phyloP scores from a whole-genome alignment of 2,329 filamentous ascomycete species.

The Pestalotiopsis sp. region DNA sequence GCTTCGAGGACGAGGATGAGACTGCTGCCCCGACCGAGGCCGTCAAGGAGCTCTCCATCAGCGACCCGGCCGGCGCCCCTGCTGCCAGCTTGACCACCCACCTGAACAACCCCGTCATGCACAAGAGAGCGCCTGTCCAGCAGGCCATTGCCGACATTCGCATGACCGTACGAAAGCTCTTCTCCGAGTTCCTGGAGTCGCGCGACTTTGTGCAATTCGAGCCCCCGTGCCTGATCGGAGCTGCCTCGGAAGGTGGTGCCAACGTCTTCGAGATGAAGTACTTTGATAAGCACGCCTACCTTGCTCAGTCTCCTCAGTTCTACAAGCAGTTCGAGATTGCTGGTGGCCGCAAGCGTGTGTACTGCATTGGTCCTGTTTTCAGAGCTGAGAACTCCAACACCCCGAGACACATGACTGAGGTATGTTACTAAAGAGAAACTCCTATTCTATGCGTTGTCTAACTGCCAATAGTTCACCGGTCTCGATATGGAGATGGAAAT shows the following conservation, averaged over 20 bases:
- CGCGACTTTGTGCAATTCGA: slow-evolving; percentile 83
- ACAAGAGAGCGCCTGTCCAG: slow-evolving; percentile 82
- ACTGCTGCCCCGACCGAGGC: slow-evolving; percentile 34
- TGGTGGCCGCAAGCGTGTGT: slow-evolving; percentile 76
- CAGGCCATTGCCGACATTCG: slow-evolving; percentile 57
- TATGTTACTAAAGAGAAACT: slow-evolving; percentile 27
- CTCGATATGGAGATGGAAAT: slow-evolving; percentile 93
- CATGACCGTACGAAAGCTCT: slow-evolving; percentile 67
- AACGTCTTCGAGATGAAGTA: slow-evolving; percentile 92
- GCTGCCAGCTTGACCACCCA: slow-evolving; percentile 82
- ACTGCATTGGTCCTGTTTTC: slow-evolving; percentile 80
- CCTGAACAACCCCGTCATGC: slow-evolving; percentile 89
- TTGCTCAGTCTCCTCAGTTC: slow-evolving; percentile 82
- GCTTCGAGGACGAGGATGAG: slow-evolving; percentile 61
- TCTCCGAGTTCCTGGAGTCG: slow-evolving; percentile 76
- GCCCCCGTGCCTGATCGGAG: slow-evolving; percentile 85
- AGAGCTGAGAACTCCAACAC: slow-evolving; percentile 87
- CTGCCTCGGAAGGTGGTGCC: slow-evolving; percentile 88
- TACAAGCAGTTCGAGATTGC: slow-evolving; percentile 90
- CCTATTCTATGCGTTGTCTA: neutral
- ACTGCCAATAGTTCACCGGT: slow-evolving; percentile 66
- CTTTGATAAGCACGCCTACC: slow-evolving; percentile 80
- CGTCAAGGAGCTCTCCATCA: slow-evolving; percentile 43
- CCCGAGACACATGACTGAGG: slow-evolving; percentile 81
- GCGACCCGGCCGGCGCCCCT: slow-evolving; percentile 50